Conservation (phyloP, 1,284 basidiomycete genomes). For the Entoloma clypeatum region DNA sequence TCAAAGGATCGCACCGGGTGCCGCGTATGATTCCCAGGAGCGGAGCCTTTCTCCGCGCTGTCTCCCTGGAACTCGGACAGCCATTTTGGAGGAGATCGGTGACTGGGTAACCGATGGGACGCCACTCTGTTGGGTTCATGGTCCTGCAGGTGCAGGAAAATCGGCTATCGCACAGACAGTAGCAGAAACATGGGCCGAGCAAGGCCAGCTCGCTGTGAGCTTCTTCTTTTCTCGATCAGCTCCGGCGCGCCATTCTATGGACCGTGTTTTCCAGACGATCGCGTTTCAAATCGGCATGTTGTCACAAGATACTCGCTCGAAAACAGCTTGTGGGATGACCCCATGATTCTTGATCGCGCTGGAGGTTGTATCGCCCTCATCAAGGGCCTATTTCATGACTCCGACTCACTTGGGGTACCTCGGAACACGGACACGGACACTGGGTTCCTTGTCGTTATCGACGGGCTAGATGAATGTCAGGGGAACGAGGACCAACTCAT, state of each 20-base stretch:
- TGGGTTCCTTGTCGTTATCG: slow-evolving; percentile 12
- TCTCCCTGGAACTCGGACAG: not conserved
- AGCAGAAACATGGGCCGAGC: slow-evolving; percentile 13
- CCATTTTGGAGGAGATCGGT: not conserved
- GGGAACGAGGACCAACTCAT: not conserved
- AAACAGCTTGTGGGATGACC: slow-evolving; percentile 13
- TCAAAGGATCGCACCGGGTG: not conserved
- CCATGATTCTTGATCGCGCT: slow-evolving; percentile 13
- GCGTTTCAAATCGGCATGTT: slow-evolving; percentile 18
- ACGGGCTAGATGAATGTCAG: slow-evolving; percentile 21
- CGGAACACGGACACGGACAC: too few species aligned
- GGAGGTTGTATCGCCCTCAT: slow-evolving; percentile 16
- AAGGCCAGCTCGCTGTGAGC: slow-evolving; percentile 13
- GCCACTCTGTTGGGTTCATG: slow-evolving; percentile 4
- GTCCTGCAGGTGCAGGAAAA: slow-evolving; percentile 7
- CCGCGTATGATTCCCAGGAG: slow-evolving; percentile 1
- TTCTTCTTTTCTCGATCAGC: slow-evolving; percentile 23
- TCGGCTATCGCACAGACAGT: slow-evolving; percentile 20
- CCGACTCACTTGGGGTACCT: not conserved
- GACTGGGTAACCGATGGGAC: not conserved
- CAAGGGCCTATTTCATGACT: slow-evolving; percentile 13
- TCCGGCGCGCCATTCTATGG: slow-evolving; percentile 1
- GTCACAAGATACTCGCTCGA: slow-evolving; percentile 13
- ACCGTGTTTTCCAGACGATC: slow-evolving; percentile 18
- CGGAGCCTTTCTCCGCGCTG: slow-evolving; percentile 3